Conservation (phyloP, 2,329 filamentous ascomycete genomes). For the Scytalidium sp. region DNA sequence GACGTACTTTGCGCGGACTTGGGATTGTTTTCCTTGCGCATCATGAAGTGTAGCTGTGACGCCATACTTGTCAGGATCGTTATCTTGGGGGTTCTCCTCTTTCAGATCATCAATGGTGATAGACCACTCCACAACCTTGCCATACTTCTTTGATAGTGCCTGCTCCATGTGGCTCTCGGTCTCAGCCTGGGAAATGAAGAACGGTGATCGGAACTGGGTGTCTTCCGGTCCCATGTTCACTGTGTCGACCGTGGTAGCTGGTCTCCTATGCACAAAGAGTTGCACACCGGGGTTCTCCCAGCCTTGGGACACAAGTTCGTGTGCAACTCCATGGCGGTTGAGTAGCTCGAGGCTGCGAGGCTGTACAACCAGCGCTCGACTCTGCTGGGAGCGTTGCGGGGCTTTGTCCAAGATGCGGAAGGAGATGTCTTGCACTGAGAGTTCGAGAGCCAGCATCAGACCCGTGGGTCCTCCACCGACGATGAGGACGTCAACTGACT, state of each 20-base stretch:
- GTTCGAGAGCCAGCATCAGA: conserved; percentile 37
- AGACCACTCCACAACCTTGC: conserved; percentile 25
- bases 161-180: conserved; percentile 31
- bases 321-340: conserved; percentile 38
- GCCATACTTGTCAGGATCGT: conserved; percentile 17
- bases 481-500: conserved; percentile 35
- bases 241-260: conserved; percentile 29
- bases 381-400: conserved; percentile 31
- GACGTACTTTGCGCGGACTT: conserved; percentile 36
- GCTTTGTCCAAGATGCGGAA: conserved; percentile 37
- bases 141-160: conserved; percentile 23
- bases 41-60: conserved; percentile 24
- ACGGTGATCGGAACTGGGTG: conserved; percentile 28
- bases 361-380: conserved; percentile 43
- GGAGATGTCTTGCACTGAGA: conserved; percentile 28
- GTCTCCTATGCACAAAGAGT: conserved; percentile 33
- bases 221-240: conserved; percentile 21
- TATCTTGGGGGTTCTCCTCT: conserved; percentile 20
- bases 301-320: conserved; percentile 33
- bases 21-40: conserved; percentile 18
- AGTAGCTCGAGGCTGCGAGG: conserved; percentile 48
- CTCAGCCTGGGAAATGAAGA: conserved; percentile 32
- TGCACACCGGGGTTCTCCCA: conserved; percentile 34
- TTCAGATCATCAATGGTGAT: conserved; percentile 21
- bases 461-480: conserved; percentile 44